phyloP scores from a whole-genome alignment of 2,329 filamentous ascomycete genomes.

The Dactylonectria macrodidyma region DNA sequence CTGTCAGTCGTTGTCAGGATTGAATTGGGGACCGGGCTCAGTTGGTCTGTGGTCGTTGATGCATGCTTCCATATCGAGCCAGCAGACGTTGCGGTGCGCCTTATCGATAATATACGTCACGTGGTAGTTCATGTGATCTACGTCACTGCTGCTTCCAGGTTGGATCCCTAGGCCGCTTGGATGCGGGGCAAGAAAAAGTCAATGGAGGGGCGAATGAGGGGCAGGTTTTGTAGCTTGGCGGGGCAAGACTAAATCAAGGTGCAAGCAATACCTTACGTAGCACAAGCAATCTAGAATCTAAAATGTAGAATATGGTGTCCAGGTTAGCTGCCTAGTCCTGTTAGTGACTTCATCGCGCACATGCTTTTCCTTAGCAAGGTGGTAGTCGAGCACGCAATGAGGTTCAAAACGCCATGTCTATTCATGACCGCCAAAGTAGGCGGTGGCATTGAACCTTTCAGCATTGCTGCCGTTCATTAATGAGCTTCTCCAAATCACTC shows the following conservation, averaged over 20 bases:
- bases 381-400: slow-evolving; percentile 7
- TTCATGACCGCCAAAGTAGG: slow-evolving; percentile 4
- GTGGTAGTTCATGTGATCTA: slow-evolving; percentile 36
- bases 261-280: not conserved
- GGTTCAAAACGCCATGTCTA: slow-evolving; percentile 19
- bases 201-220: slow-evolving; percentile 47
- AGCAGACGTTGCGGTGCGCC: slow-evolving; percentile 32
- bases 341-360: slow-evolving; percentile 29
- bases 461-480: not conserved
- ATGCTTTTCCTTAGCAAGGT: not conserved
- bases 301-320: slow-evolving; percentile 36
- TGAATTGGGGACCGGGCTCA: slow-evolving; percentile 24
- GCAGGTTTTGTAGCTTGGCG: slow-evolving; percentile 41
- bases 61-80: slow-evolving; percentile 44
- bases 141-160: slow-evolving; percentile 15
- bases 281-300: slow-evolving; percentile 3
- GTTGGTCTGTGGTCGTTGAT: slow-evolving; percentile 41
- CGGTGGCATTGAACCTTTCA: slow-evolving; percentile 7
- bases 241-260: slow-evolving; percentile 33
- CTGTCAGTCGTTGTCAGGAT: slow-evolving; percentile 33
- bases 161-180: slow-evolving; percentile 15
- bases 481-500: slow-evolving; percentile 21
- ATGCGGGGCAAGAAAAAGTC: slow-evolving; percentile 44
- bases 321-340: slow-evolving; percentile 39
- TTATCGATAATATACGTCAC: slow-evolving; percentile 45